These are phyloP conservation scores for thale cress (Arabidopsis thaliana) DNA, from an alignment of 345 rosid species.

Conservation along the genomic window TAIR10.1 NC_003076.8:25609001-25609500, in stretches of 20 bases:
- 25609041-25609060: constrained; percentile 15
- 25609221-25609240: constrained; percentile 42
- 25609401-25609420: constrained; percentile 13
- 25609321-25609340: constrained; percentile 26
- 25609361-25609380: background rate
- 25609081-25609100: background rate
- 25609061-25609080: background rate
- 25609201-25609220: constrained; percentile 34
- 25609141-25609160: background rate
- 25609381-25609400: constrained; percentile 21
- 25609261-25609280: background rate
- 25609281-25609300: constrained; percentile 29
- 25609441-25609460: background rate
- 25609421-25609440: constrained; percentile 25
- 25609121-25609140: background rate
- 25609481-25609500: constrained; percentile 15
- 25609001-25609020: background rate
- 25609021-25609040: constrained; percentile 29
- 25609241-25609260: constrained; percentile 43
- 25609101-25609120: background rate
- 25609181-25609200: background rate
- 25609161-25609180: too few species aligned
- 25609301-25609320: background rate
- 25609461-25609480: background rate
- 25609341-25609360: constrained; percentile 13